Evolutionary conservation across 148 eudicot species (phyloP).

Genomic region (Arctostaphylos glauca): DNA sequence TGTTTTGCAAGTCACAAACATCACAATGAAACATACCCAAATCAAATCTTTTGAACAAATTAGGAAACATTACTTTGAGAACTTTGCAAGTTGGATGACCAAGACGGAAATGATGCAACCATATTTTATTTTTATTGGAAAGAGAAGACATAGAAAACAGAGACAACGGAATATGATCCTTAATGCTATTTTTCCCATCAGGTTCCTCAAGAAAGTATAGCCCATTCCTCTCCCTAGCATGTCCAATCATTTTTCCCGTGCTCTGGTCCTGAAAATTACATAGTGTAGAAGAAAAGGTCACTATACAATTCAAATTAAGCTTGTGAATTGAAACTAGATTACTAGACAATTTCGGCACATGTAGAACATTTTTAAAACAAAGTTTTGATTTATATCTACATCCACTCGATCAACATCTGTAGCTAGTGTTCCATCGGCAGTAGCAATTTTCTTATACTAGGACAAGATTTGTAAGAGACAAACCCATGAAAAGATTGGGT

Average conservation of each 20-base stretch:
- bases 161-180: too few species aligned
- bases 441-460: slow-evolving; percentile 1
- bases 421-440: neutral
- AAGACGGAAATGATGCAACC: too few species aligned
- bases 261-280: neutral
- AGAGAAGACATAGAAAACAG: too few species aligned
- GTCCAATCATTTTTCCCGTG: neutral
- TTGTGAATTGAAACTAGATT: too few species aligned
- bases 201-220: too few species aligned
- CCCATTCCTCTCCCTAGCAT: neutral
- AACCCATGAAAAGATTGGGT: neutral
- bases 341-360: too few species aligned
- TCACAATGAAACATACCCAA: too few species aligned
- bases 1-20: neutral
- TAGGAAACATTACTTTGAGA: neutral
- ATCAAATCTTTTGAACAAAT: neutral
- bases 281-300: neutral
- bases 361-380: too few species aligned
- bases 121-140: too few species aligned
- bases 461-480: neutral
- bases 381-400: neutral
- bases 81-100: neutral
- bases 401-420: neutral
- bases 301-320: neutral
- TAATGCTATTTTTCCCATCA: too few species aligned